Evolutionary conservation across 257 asterid genomes (phyloP), one percentile per base, ranked within the genome.

Genomic region (Pogostemon cablin): DNA sequence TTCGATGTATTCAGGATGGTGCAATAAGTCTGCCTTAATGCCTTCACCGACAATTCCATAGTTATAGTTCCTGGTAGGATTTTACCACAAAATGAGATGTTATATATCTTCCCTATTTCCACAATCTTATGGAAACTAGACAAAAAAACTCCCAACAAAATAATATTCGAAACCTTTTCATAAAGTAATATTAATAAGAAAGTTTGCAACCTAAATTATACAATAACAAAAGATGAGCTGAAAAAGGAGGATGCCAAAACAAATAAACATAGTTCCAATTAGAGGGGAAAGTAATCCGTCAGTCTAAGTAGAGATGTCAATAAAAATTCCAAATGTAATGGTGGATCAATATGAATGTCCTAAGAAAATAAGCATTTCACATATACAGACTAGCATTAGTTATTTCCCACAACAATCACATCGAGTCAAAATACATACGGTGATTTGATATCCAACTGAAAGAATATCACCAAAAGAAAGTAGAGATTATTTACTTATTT

Each of bases 1-100:
- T 77, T 93, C 99, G 9, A 93, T 61, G 83, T 91, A 87, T 65
- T 91, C 99, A 0, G 98, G 99, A 79, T 93, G 99, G 86, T 80
- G 79, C 89, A 91, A 65, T 73, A 93, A 66, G 79, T 93, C 99
- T 46, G 54, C 79, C 69, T 89, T 86, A 9, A 93, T 62, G 76
- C 83, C 92, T 17, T 80, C 79, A 34, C 96, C 99, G 20, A 79
- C 67, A 20, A 71, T 68, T 49, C 95, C 95, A 10, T 93, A 93
- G 17, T 91, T 91, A 67, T 75, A 85, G 87, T 91, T 91, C 98
- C 98, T 93, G 77, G 39, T 62, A 62, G 4, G 3, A 53, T 34
- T 38, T 66, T 38, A 66, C 39, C 56, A 34, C 40, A 17, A 40
- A 41, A 69, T 2, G 11, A 25, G 55, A 71, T 20, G 37, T 17